These are phyloP conservation scores for Cadophora gregata DNA, from an alignment of 2,329 filamentous ascomycete species.

Conservation along the genomic window DNA sequence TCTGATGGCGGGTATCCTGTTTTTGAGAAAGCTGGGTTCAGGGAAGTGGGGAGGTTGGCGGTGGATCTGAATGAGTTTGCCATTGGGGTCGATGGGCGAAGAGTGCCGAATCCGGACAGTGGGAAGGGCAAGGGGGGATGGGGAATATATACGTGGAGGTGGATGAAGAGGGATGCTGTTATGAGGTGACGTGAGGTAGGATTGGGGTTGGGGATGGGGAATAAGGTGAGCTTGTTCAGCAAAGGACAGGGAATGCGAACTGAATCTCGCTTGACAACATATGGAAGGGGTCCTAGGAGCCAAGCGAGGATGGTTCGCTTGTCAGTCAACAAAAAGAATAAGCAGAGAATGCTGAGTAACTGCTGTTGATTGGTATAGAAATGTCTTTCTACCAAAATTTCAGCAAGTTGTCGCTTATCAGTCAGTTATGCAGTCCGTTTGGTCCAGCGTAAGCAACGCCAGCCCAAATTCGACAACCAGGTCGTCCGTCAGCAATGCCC, in stretches of 20 bases:
- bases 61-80: slow-evolving; percentile 44
- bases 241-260: not conserved
- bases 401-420: not conserved
- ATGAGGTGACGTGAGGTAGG: not conserved
- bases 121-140: slow-evolving; percentile 22
- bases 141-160: slow-evolving; percentile 44
- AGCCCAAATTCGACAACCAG: not conserved
- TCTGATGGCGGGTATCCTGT: slow-evolving; percentile 18
- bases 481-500: slow-evolving; percentile 4
- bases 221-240: not conserved
- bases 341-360: not conserved
- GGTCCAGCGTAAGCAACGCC: not conserved
- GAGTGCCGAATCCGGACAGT: slow-evolving; percentile 37
- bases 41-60: slow-evolving; percentile 41
- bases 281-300: not conserved
- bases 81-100: slow-evolving; percentile 29
- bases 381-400: slow-evolving; percentile 2
- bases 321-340: slow-evolving; percentile 1
- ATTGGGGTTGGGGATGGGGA: not conserved
- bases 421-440: not conserved
- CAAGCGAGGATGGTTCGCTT: slow-evolving; percentile 6
- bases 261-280: not conserved
- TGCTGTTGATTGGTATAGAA: slow-evolving; percentile 6
- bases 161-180: slow-evolving; percentile 37
- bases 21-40: slow-evolving; percentile 30